phyloP scores from a whole-genome alignment of 2,329 filamentous ascomycete species.

The Albifimbria verrucaria region DNA sequence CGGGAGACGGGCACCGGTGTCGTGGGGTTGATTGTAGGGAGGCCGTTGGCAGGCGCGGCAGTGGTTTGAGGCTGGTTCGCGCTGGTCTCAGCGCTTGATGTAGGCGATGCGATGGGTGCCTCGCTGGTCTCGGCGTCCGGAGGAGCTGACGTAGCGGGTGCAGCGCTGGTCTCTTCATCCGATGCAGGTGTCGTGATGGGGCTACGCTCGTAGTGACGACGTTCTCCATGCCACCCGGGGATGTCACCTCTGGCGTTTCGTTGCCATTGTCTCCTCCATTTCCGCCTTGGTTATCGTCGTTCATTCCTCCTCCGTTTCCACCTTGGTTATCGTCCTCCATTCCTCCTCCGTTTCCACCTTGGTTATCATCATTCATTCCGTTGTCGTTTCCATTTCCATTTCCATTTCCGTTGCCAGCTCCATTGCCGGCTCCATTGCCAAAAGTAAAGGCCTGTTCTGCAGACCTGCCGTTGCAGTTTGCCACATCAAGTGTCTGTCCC shows the following conservation, averaged over 20 bases:
- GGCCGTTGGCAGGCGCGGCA: constrained; percentile 2
- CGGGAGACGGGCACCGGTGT: constrained; percentile 45
- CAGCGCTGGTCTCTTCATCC: not conserved
- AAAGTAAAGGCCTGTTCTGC: constrained; percentile 39
- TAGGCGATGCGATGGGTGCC: too few species aligned
- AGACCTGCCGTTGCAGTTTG: constrained; percentile 36
- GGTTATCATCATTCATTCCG: too few species aligned
- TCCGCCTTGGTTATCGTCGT: too few species aligned
- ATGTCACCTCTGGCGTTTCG: too few species aligned
- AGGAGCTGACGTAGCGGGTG: constrained; percentile 10
- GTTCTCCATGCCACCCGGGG: too few species aligned
- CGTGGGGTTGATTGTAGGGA: constrained; percentile 31
- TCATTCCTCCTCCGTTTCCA: too few species aligned
- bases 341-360: not conserved
- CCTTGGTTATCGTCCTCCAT: too few species aligned
- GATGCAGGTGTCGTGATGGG: too few species aligned
- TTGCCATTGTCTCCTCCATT: too few species aligned
- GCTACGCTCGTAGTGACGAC: too few species aligned
- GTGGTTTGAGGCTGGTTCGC: constrained; percentile 1
- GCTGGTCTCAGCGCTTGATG: constrained; percentile 8
- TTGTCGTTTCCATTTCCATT: not conserved
- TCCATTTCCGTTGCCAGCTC: not conserved
- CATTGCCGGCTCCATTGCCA: constrained; percentile 1
- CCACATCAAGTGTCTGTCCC: constrained; percentile 40
- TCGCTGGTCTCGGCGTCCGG: too few species aligned